Evolutionary conservation across 345 rosid species (phyloP), one percentile per base, ranked within the genome.

Genomic region (Moricandia moricandioides): DNA sequence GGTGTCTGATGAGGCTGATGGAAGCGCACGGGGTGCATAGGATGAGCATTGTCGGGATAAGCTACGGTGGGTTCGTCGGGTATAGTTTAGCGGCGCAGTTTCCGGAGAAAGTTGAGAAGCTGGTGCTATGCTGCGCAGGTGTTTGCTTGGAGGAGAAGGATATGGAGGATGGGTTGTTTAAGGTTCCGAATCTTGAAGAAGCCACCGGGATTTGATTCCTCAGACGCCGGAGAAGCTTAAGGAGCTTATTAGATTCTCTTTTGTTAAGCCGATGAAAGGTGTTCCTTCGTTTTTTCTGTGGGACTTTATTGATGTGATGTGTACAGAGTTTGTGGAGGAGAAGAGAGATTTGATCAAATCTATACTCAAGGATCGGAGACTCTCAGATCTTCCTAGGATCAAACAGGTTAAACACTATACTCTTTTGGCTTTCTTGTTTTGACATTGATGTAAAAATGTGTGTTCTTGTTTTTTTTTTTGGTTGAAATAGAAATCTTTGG

Each of bases 21-120:
- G 88, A 83, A 80, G 68, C 79, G 2, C 83, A 84, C 6, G 87
- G 91, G 0, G 87, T 86, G 5, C 65, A 33, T 4, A 75, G 79
- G 69, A 81, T 84, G 85, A 76, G 84, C 72, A 62, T 87, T 12
- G 96, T 92, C 0, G 96, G 97, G 72, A 79, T 92, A 1, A 92
- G 96, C 33, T 90, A 88, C 16, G 97, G 96, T 1, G 96, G 97
- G 31, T 90, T 90, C 31, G 97, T 92, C 0, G 92, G 86, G 43
- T 88, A 92, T 21, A 88, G 92, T 47, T 72, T 88, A 86, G 96
- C 91, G 0, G 81, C 75, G 9, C 86, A 84, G 49, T 92, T 78
- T 70, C 89, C 89, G 0, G 81, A 79, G 7, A 82, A 43, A 35
- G 65, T 92, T 0, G 94, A 92, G 72, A 88, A 65, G 70, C 4